Evolutionary conservation across 192 early-diverging fungal species (phyloP).

Genomic region (Umbelopsis vinacea): DNA sequence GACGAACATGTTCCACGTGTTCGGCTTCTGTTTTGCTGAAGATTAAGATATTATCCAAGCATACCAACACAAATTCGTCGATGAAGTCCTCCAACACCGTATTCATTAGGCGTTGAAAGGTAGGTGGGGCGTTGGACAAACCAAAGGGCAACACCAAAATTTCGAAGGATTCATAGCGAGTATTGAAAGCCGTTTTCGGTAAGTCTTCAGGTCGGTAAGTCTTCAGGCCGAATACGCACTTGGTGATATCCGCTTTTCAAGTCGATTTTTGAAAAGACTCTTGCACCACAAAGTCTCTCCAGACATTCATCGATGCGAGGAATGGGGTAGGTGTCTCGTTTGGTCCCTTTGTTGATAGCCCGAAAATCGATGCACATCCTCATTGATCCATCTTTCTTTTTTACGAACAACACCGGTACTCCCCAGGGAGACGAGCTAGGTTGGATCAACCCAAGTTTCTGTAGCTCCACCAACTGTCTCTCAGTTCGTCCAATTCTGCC

Average conservation of each 20-base stretch:
- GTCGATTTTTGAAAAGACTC: constrained; percentile 53
- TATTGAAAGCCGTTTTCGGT: constrained; percentile 42
- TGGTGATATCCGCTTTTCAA: constrained; percentile 48
- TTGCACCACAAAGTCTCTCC: constrained; percentile 33
- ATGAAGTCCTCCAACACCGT: neutral
- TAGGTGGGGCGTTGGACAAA: constrained; percentile 28
- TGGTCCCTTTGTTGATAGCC: constrained; percentile 54
- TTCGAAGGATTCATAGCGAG: constrained; percentile 23
- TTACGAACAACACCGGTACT: constrained; percentile 49
- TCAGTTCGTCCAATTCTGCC: constrained; percentile 14
- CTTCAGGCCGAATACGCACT: constrained; percentile 35
- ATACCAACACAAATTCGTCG: constrained; percentile 35
- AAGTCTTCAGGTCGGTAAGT: constrained; percentile 35
- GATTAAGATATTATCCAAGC: constrained; percentile 51
- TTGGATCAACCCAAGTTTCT: constrained; percentile 35
- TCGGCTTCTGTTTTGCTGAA: constrained; percentile 37
- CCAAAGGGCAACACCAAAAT: constrained; percentile 38
- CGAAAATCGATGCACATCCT: constrained; percentile 58
- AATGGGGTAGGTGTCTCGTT: constrained; percentile 52
- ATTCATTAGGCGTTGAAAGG: constrained; percentile 32
- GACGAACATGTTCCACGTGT: constrained; percentile 32
- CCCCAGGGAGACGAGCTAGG: constrained; percentile 43
- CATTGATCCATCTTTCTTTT: constrained; percentile 54
- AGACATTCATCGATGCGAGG: constrained; percentile 55
- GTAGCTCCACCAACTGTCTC: constrained; percentile 23